Base-by-base conservation (phyloP, 2,329 filamentous ascomycete genomes). In the Emericellopsis atlantica region DNA sequence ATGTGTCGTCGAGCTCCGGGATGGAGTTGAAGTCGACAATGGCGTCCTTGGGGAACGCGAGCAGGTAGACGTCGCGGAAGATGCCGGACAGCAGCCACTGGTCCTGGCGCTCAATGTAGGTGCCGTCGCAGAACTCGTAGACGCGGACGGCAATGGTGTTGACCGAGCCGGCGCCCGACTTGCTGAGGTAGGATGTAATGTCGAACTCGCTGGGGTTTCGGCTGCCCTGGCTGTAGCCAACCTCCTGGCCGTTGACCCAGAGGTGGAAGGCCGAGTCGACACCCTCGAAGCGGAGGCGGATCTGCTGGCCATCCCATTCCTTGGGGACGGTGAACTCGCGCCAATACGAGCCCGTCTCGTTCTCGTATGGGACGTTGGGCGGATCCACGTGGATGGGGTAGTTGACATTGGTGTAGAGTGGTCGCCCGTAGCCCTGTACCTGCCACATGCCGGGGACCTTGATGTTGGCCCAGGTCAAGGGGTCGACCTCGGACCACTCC, bases 191-290 rank as follows among this genome's bases (percentile, higher is more conserved):
- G 0, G 60, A 47, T 0, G 79, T 78, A 6, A 88, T 66, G 47
- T 87, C 82, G 46, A 86, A 88, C 47, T 87, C 83, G 23, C 74
- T 74, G 0, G 83, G 76, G 45, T 87, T 86, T 16, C 83, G 67
- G 5, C 77, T 76, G 1, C 82, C 83, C 52, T 87, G 81, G 1
- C 76, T 77, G 51, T 87, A 87, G 2, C 83, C 83, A 7, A 85
- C 69, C 37, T 79, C 63, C 10, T 64, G 58, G 0, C 79, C 79
- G 50, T 88, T 87, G 4, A 88, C 53, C 70, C 76, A 86, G 2
- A 85, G 64, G 47, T 81, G 76, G 47, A 82, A 87, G 0, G 81
- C 75, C 36, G 78, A 74, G 51, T 87, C 82, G 0, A 87, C 81
- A 0, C 83, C 83, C 48, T 87, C 82, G 43, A 87, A 87, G 4